phyloP scores from a whole-genome alignment of 1,139 yeast genomes.

The Debaryomycetaceae sp. region DNA sequence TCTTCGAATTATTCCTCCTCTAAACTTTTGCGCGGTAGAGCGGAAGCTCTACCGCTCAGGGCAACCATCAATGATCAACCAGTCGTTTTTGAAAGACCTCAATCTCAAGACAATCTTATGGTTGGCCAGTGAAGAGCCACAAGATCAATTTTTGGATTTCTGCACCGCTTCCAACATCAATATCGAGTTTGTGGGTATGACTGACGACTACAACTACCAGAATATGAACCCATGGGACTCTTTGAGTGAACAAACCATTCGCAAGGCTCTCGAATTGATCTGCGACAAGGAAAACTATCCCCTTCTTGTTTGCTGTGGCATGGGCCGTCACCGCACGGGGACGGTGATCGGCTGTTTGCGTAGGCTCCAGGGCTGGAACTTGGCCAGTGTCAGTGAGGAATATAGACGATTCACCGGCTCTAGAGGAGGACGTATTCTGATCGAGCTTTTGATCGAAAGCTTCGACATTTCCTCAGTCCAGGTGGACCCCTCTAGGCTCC shows the following conservation, averaged over 20 bases:
- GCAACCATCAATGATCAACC: conserved; percentile 94
- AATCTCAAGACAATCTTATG: conserved; percentile 79
- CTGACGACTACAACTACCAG: conserved; percentile 45
- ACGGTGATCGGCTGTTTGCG: conserved; percentile 92
- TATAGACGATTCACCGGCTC: conserved; percentile 91
- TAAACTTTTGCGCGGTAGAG: conserved; percentile 94
- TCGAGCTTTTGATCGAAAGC: conserved; percentile 85
- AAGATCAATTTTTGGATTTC: conserved; percentile 78
- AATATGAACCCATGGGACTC: conserved; percentile 89
- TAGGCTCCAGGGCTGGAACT: conserved; percentile 90
- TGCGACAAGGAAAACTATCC: conserved; percentile 76
- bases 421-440: conserved; percentile 86
- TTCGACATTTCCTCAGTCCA: conserved; percentile 59
- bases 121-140: conserved; percentile 95
- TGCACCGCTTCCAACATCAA: conserved; percentile 69
- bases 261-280: conserved; percentile 72
- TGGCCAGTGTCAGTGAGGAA: conserved; percentile 91
- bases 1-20: conserved; percentile 80
- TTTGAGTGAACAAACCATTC: conserved; percentile 78
- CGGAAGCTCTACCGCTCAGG: conserved; percentile 83
- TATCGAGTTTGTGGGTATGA: conserved; percentile 63
- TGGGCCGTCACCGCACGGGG: conserved; percentile 97
- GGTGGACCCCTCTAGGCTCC: conserved; percentile 48
- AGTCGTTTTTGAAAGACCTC: conserved; percentile 74
- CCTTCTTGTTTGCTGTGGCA: conserved; percentile 86